Base-by-base conservation (phyloP, 2,329 filamentous ascomycete species). In the Rhynchosporium agropyri region DNA sequence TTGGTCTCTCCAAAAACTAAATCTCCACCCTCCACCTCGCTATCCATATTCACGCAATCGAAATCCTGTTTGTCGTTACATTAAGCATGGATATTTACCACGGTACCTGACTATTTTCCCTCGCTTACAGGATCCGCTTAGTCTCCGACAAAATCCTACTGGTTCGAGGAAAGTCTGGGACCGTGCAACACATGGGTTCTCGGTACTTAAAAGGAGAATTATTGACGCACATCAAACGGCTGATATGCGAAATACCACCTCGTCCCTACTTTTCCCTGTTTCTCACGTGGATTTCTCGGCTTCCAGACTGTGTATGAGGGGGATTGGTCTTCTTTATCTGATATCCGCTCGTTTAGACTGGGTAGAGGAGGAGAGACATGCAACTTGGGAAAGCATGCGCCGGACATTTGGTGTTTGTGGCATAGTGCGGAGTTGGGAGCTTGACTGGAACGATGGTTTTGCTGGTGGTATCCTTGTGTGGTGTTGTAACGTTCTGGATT, bases 151-250 rank as follows among this genome's bases (percentile, higher is more conserved):
- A 20, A 7, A 20, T 42, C 2, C 28, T 9, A 54, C 51, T 54
- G 36, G 51, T 38, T 26, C n/a, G 26, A 40, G 20, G 36, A 38
- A 9, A 7, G 9, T 54, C 9, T 40, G 51, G 51, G 51, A 33
- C 51, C 43, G 43, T 46, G 43, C 40, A 43, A 12, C 15, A 43
- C 40, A 12, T 12, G 40, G 31, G 29, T 15, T 31, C 38, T 42
- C 51, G 51, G 51, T 10, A 29, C 51, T 54, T 54, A 54, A 54
- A 28, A 54, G 51, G 51, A 54, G 51, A 54, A 28, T 54, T 54
- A 40, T 40, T 40, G 51, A 42, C 20, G 36, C 51, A 54, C 10
- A 38, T 20, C 36, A 42, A 54, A 54, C 36, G 33, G 36, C n/a
- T 54, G 20, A 40, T 36, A 28, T 54, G 51, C 50, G 50, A 26